phyloP scores from a whole-genome alignment of 225 moss, liverwort and hornwort species.

The Polytrichum formosum region DNA sequence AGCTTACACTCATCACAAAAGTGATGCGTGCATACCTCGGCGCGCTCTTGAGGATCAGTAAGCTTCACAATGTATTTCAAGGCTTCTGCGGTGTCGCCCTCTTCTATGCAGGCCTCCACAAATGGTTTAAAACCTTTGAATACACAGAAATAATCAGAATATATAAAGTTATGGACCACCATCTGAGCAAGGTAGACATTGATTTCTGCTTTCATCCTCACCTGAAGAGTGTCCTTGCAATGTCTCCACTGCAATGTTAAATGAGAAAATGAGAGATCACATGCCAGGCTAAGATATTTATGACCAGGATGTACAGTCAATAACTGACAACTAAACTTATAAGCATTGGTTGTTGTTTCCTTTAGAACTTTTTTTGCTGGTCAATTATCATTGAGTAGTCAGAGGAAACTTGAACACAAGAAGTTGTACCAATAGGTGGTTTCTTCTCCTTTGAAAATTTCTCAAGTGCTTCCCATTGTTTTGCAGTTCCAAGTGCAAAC shows the following conservation, averaged over 20 bases:
- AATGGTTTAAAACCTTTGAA: slow-evolving; percentile 85
- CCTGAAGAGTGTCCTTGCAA: too few species aligned
- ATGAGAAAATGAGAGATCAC: too few species aligned
- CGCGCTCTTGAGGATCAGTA: slow-evolving; percentile 88
- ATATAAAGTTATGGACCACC: neutral
- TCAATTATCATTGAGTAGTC: too few species aligned
- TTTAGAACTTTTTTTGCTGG: too few species aligned
- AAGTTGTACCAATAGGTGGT: slow-evolving; percentile 76
- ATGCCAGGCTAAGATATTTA: too few species aligned
- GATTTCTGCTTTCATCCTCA: neutral
- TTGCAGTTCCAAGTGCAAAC: slow-evolving; percentile 83
- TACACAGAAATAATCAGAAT: slow-evolving; percentile 6
- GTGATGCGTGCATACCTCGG: slow-evolving; percentile 51
- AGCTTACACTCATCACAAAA: too few species aligned
- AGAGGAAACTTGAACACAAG: neutral
- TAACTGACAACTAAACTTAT: too few species aligned
- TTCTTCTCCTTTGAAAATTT: slow-evolving; percentile 97
- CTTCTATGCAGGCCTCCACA: slow-evolving; percentile 97
- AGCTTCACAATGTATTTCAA: slow-evolving; percentile 95
- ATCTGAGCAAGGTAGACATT: neutral
- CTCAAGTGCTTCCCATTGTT: slow-evolving; percentile 94
- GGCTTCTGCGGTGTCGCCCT: slow-evolving; percentile 91
- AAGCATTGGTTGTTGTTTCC: too few species aligned
- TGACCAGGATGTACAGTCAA: too few species aligned
- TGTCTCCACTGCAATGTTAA: too few species aligned